A percentile compares a stretch with the other conserved stretches of the same genome.
Evolutionary conservation across 106 monocot species (phyloP).

Genomic region (Acorus calamus): DNA sequence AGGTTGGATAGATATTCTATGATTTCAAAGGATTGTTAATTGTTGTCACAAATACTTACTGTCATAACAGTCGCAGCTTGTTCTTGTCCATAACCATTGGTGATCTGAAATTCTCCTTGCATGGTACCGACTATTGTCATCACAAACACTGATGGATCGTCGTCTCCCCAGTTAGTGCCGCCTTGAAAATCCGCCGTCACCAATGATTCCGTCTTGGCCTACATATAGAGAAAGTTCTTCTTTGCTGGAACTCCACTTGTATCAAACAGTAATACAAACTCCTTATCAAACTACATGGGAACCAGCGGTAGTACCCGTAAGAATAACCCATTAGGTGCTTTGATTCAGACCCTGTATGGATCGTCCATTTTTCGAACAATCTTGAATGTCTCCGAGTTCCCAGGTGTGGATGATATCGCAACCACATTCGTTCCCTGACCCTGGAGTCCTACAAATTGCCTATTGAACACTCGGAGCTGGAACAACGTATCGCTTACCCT

Average conservation of each 20-base stretch:
- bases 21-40: too few relatives aligned
- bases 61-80: slow-evolving; percentile 28
- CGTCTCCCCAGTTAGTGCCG: slow-evolving; percentile 43
- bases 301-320: slow-evolving; percentile 26
- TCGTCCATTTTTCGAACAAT: slow-evolving; percentile 30
- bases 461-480: slow-evolving; percentile 39
- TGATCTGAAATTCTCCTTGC: slow-evolving; percentile 58
- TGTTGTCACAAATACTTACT: slow-evolving; percentile 11
- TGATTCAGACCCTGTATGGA: slow-evolving; percentile 30
- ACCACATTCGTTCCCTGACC: slow-evolving; percentile 9
- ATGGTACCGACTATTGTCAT: slow-evolving; percentile 14
- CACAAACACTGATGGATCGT: slow-evolving; percentile 58
- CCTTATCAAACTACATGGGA: background rate
- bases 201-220: slow-evolving; percentile 15
- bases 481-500: slow-evolving; percentile 23
- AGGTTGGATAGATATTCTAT: too few relatives aligned
- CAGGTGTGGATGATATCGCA: slow-evolving; percentile 17
- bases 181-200: slow-evolving; percentile 41
- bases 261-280: background rate
- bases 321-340: slow-evolving; percentile 48
- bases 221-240: background rate
- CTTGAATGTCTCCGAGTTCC: slow-evolving; percentile 34
- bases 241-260: background rate
- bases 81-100: slow-evolving; percentile 49
- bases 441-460: slow-evolving; percentile 39